Evolutionary conservation across 768 basidiomycete genomes (phyloP).

Genomic region (Auricularia cornea): DNA sequence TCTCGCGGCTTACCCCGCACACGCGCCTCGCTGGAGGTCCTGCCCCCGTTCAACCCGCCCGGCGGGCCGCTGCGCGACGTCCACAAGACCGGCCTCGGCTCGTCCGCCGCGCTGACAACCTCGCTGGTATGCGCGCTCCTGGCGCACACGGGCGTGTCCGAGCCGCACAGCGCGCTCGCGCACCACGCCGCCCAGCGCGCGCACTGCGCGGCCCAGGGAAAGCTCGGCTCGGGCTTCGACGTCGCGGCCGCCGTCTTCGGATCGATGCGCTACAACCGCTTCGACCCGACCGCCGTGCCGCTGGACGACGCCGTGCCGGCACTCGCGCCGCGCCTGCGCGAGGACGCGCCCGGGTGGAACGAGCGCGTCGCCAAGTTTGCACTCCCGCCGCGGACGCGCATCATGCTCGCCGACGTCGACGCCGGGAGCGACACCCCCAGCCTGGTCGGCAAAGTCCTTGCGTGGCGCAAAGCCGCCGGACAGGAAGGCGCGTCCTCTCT

Average conservation of each 20-base stretch:
- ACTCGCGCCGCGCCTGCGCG: conserved; percentile 4
- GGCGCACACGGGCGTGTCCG: conserved; percentile 45
- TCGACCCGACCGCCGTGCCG: conserved; percentile 63
- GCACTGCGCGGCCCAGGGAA: conserved; percentile 95
- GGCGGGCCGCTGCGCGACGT: conserved; percentile 65
- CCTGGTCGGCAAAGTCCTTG: conserved; percentile 82
- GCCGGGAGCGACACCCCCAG: conserved; percentile 95
- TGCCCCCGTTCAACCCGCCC: conserved; percentile 71
- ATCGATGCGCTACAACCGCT: conserved; percentile 86
- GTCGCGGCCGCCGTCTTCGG: conserved; percentile 91
- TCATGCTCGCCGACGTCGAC: conserved; percentile 92
- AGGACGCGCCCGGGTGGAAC: conserved; percentile 50
- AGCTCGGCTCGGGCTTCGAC: conserved; percentile 97
- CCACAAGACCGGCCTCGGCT: conserved; percentile 98
- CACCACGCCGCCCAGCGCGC: conserved; percentile 94
- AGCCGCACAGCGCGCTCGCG: conserved; percentile 47
- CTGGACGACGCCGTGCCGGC: conserved; percentile 47
- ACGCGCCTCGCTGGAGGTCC: conserved; percentile 50
- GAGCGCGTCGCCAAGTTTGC: conserved; percentile 58
- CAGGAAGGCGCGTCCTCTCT: conserved; percentile 42
- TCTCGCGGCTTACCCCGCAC: conserved; percentile 53
- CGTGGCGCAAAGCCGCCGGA: conserved; percentile 69
- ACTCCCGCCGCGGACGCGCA: conserved; percentile 73
- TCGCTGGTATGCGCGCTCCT: conserved; percentile 84
- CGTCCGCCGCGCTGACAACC: conserved; percentile 94